Conservation (phyloP, 768 basidiomycete species). For the Sarcomyxa edulis region DNA sequence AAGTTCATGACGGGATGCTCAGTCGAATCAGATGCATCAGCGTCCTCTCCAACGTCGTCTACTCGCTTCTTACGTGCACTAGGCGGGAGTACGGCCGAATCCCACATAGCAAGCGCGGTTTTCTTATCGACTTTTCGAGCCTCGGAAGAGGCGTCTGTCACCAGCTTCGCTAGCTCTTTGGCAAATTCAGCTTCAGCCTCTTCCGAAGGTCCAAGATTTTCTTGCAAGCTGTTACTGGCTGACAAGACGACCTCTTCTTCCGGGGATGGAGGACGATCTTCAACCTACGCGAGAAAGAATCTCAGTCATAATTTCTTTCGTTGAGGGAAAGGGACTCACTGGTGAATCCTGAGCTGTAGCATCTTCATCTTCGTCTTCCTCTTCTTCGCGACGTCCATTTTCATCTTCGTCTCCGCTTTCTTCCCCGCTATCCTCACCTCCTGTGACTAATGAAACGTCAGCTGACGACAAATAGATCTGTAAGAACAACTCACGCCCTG, state of each 20-base stretch:
- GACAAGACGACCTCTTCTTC: constrained; percentile 75
- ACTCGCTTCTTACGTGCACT: constrained; percentile 58
- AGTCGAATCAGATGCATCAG: constrained; percentile 25
- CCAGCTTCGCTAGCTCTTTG: constrained; percentile 92
- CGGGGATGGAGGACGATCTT: constrained; percentile 75
- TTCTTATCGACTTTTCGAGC: constrained; percentile 85
- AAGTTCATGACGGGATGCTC: constrained; percentile 73
- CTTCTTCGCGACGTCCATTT: constrained; percentile 38
- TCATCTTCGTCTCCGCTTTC: constrained; percentile 67
- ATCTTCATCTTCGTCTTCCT: constrained; percentile 62
- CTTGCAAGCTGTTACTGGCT: constrained; percentile 47
- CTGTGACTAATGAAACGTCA: constrained; percentile 13
- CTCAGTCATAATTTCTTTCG: neutral
- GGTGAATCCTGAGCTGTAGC: constrained; percentile 52
- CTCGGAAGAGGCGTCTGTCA: constrained; percentile 82
- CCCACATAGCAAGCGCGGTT: constrained; percentile 83
- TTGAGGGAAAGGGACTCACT: constrained; percentile 30
- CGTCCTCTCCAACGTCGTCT: constrained; percentile 56
- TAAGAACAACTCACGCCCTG: constrained; percentile 38
- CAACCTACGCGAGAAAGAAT: constrained; percentile 30
- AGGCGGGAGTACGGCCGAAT: constrained; percentile 74
- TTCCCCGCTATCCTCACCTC: constrained; percentile 52
- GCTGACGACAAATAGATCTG: constrained; percentile 3
- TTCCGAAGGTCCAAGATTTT: constrained; percentile 75
- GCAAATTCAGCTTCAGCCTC: constrained; percentile 93